Conservation (phyloP, 805 yeast genomes). For the Kregervanrija pseudodelftensis region DNA sequence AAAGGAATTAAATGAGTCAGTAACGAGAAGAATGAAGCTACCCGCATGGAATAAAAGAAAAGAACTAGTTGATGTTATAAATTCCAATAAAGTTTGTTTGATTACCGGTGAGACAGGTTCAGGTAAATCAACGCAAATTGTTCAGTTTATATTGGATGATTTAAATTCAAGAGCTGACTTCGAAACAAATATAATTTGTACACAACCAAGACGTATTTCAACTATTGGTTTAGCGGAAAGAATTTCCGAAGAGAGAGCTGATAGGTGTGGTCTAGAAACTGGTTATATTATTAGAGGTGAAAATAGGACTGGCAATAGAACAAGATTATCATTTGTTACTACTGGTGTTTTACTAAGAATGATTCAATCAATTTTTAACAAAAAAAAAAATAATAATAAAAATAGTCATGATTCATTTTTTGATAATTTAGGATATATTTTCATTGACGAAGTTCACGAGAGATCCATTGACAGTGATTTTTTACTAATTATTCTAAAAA, state of each 20-base stretch:
- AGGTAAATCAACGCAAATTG: constrained; percentile 92
- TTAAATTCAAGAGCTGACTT: constrained; percentile 43
- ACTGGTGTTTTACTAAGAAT: constrained; percentile 87
- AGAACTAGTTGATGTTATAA: constrained; percentile 49
- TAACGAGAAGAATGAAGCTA: constrained; percentile 42
- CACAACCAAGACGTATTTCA: constrained; percentile 94
- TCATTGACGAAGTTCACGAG: constrained; percentile 96
- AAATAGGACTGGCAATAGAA: constrained; percentile 50
- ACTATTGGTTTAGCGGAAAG: constrained; percentile 93
- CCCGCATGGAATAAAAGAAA: constrained; percentile 81
- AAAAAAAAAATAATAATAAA: constrained; percentile 15
- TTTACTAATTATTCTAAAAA: constrained; percentile 67
- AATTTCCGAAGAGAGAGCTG: constrained; percentile 75
- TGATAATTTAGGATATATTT: constrained; percentile 55
- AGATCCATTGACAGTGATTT: constrained; percentile 88
- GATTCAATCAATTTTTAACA: constrained; percentile 49
- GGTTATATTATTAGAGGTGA: constrained; percentile 93
- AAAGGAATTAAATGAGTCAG: constrained; percentile 23
- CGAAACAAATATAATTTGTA: constrained; percentile 63
- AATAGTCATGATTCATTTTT: constrained; percentile 33
- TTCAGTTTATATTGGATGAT: constrained; percentile 78
- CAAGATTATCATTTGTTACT: constrained; percentile 82
- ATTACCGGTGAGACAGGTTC: constrained; percentile 98
- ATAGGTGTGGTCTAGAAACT: constrained; percentile 60
- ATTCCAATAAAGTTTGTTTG: constrained; percentile 55